These are phyloP conservation scores for Phytophthora sp. DNA, from an alignment of 352 stramenopile genomes.

Conservation along the genomic window DNA sequence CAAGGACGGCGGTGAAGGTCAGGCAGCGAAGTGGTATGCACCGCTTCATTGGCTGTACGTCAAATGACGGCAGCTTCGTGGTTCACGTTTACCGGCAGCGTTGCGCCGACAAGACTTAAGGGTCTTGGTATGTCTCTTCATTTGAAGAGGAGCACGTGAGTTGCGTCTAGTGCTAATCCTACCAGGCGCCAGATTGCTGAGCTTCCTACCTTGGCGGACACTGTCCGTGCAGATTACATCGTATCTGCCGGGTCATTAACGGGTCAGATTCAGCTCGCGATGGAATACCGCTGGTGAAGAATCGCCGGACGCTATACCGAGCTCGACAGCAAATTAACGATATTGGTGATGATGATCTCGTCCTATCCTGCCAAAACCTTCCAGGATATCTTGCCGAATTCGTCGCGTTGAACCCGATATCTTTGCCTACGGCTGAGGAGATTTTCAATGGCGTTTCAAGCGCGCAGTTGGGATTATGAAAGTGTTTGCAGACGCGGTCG, in stretches of 20 bases:
- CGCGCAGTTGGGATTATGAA: neutral
- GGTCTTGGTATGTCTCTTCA: neutral
- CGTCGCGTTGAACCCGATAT: neutral
- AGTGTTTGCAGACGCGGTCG: neutral
- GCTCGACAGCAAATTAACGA: neutral
- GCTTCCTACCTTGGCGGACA: neutral
- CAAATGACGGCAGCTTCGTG: neutral
- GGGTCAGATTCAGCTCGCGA: too few relatives aligned
- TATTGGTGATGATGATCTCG: neutral
- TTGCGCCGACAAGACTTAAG: neutral
- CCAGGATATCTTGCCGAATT: neutral
- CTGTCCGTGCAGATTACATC: neutral
- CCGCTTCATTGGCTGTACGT: neutral
- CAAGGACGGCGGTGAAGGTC: neutral
- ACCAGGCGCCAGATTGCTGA: neutral
- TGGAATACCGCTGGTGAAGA: neutral
- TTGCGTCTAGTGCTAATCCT: neutral
- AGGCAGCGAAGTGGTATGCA: neutral
- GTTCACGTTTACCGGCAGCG: neutral
- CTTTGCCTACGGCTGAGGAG: neutral
- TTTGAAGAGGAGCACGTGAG: neutral
- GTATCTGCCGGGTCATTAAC: neutral
- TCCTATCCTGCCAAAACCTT: neutral
- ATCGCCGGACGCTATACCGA: neutral
- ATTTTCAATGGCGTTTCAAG: neutral